A percentile compares a stretch with the other conserved stretches of the same genome.
phyloP scores from a whole-genome alignment of 2,329 filamentous ascomycete species.

The Xylariaceae sp. region DNA sequence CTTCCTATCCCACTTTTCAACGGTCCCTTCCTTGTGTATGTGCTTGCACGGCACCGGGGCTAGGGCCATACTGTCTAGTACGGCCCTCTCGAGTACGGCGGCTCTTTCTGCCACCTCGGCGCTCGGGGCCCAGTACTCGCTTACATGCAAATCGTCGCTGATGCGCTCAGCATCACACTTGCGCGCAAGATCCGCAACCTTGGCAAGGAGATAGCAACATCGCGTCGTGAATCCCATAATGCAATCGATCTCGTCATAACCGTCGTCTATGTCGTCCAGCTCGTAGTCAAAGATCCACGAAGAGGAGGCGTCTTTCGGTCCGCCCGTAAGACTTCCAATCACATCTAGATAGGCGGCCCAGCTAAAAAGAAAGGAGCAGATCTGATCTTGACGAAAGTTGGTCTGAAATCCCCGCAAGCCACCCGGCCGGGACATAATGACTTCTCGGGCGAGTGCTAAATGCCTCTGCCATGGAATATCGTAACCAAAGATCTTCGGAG shows the following conservation, averaged over 20 bases:
- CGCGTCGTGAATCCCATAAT: constrained; percentile 72
- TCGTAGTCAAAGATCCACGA: constrained; percentile 47
- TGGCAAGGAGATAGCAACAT: constrained; percentile 64
- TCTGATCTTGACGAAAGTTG: constrained; percentile 48
- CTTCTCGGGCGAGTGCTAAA: constrained; percentile 66
- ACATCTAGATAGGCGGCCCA: constrained; percentile 86
- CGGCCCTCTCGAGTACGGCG: constrained; percentile 52
- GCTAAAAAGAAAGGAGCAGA: constrained; percentile 68
- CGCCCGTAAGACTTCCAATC: constrained; percentile 64
- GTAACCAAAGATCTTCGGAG: constrained; percentile 75
- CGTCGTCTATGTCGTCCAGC: constrained; percentile 46
- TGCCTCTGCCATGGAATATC: constrained; percentile 76
- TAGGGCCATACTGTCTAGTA: constrained; percentile 51
- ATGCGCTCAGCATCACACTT: constrained; percentile 63
- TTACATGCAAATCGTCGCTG: constrained; percentile 45
- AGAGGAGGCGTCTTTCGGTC: constrained; percentile 46
- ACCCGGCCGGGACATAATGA: constrained; percentile 59
- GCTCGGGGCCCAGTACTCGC: constrained; percentile 53
- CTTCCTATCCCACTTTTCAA: constrained; percentile 52
- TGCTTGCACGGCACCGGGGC: constrained; percentile 41
- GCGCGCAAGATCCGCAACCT: constrained; percentile 65
- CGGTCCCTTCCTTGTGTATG: constrained; percentile 44
- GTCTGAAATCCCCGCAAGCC: constrained; percentile 47
- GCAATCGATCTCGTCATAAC: constrained; percentile 69
- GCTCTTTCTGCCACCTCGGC: constrained; percentile 52